Base-by-base conservation (phyloP, 495 filamentous ascomycete species). In the Pyrenopolyporus hunteri region DNA sequence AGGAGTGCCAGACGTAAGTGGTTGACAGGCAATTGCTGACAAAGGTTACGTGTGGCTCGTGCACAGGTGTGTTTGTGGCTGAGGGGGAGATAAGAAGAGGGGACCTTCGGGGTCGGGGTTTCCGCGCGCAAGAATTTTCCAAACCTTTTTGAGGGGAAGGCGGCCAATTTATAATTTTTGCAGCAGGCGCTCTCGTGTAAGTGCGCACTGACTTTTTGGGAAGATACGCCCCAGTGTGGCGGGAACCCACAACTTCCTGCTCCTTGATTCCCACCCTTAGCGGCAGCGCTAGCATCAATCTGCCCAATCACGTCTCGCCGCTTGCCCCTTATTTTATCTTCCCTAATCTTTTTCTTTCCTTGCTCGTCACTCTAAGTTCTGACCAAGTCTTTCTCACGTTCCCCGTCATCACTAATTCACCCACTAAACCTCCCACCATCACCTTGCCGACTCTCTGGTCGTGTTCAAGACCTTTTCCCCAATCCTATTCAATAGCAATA, bases 61-160 rank as follows among this genome's bases (percentile, higher is more conserved):
- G 60, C 60, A 59, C 54, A 56, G 44, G 40, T 59, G 59, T 59
- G 59, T 50, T 57, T 68, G 72, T 70, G 71, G 68, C 70, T 70
- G 66, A 68, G 65, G 64, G 66, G 64, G 43, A 52, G 58, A 59
- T 67, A 70, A 69, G 59, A 70, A 69, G 64, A 71, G 70, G 75
- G 68, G 71, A 73, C 74, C 59, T 67, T 70, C 77, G 76, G n/a
- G 76, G 76, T 79, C 76, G 74, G 75, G 72, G 72, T 72, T 76
- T 80, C 76, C 77, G 69, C 73, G 72, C 73, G 58, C 58, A 50
- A 69, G 72, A 71, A 73, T 59, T 67, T 71, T 71, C 69, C 68
- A 73, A 78, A 74, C 70, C 70, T 57, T 69, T 65, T 70, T 76
- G 72, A 76, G 72, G 78, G 78, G 76, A 73, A 73, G 71, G 67